Conservation (phyloP, 2,329 filamentous ascomycete species). For the Aspergillus phoenicis region DNA sequence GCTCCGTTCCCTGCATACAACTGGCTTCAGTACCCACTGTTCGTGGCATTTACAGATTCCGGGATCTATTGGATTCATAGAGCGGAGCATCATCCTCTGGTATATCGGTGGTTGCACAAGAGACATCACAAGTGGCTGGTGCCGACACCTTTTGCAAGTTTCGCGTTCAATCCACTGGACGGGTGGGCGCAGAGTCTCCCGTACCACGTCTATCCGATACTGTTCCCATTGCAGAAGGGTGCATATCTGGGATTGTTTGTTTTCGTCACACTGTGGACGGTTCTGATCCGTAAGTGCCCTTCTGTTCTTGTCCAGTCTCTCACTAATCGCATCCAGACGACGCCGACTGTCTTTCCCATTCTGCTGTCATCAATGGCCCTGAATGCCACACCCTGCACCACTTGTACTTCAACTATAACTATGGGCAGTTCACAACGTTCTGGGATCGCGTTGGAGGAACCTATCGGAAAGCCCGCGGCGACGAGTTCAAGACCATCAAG, state of each 20-base stretch:
- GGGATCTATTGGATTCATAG: slow-evolving; percentile 91
- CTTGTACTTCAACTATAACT: slow-evolving; percentile 86
- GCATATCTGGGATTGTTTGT: slow-evolving; percentile 82
- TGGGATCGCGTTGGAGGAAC: slow-evolving; percentile 88
- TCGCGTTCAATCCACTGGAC: slow-evolving; percentile 93
- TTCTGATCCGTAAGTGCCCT: slow-evolving; percentile 66
- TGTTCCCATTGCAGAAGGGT: slow-evolving; percentile 90
- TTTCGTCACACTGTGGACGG: slow-evolving; percentile 95
- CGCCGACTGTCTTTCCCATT: slow-evolving; percentile 87
- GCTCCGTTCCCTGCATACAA: slow-evolving; percentile 77
- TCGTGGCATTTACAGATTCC: slow-evolving; percentile 83
- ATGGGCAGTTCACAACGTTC: slow-evolving; percentile 89
- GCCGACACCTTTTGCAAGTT: slow-evolving; percentile 87
- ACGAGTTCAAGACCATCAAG: slow-evolving; percentile 13
- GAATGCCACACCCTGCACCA: slow-evolving; percentile 97
- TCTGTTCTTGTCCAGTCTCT: not conserved
- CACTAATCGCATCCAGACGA: slow-evolving; percentile 57
- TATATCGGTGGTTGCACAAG: slow-evolving; percentile 92
- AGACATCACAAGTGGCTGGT: slow-evolving; percentile 99
- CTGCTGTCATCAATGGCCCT: slow-evolving; percentile 84
- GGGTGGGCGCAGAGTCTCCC: slow-evolving; percentile 85
- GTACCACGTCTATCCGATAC: slow-evolving; percentile 87
- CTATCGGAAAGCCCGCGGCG: slow-evolving; percentile 27
- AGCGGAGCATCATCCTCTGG: slow-evolving; percentile 71
- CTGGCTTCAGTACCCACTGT: slow-evolving; percentile 79